Evolutionary conservation across 345 rosid genomes (phyloP), one percentile per base, ranked within the genome.

Genomic region (Clausena lansium): DNA sequence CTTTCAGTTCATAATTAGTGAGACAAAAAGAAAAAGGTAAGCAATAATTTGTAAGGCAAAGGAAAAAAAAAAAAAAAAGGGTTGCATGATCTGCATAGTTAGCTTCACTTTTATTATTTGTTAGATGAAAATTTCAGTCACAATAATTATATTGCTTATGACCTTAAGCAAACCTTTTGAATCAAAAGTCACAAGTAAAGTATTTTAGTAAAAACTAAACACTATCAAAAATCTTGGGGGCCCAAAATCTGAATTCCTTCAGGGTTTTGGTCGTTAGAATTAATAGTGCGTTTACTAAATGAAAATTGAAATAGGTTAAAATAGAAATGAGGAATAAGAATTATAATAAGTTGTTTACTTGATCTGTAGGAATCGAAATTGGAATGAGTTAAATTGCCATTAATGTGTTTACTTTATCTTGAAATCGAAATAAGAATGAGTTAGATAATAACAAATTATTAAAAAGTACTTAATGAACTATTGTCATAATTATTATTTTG

Each of bases 71-170:
- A 30, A 41, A 70, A 69, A 60, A 75, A 39, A 38, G 57, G 73
- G 55, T 57, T 64, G 67, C 83, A 63, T 64, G 79, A 62, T 70
- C 64, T 52, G 11, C 55, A 65, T 33, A 35, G 47, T 59, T 45
- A 35, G 55, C 52, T 55, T 66, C 75, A 74, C 82, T 61, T 41
- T 75, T 19, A 62, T 75, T 57, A 65, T 45, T 81, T 35, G 72
- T 24, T 15, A 5, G 63, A 67, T 7, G 58, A 57, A 66, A 70
- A 45, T 75, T 60, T 75, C 63, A 63, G 78, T 32, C 55, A 41
- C 25, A 52, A 38, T 65, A 60, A 74, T 77, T 36, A 72, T 73
- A 47, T 59, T 8, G 54, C 22, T 14, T 20, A 59, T 73, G 66
- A 67, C 38, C 72, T 27, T 27, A 50, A 70, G 39, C n/a, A 24